Conservation (phyloP, 371 early-diverging fungal species). For the Rhizopus arrhizus region DNA sequence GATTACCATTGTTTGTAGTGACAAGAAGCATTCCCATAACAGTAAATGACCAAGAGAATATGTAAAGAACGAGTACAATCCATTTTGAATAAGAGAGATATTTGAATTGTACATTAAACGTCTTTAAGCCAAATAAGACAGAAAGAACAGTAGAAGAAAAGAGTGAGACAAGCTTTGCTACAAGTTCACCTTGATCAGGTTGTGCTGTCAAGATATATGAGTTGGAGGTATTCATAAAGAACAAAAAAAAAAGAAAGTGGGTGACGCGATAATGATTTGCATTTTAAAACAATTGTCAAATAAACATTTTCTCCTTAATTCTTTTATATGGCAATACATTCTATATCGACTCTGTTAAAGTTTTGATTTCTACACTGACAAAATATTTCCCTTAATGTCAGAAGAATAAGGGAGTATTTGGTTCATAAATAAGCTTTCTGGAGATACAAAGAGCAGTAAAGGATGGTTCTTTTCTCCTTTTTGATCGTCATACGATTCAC, state of each 20-base stretch:
- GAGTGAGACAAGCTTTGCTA: constrained; percentile 27
- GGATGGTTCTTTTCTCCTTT: too few species aligned
- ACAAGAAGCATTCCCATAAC: constrained; percentile 16
- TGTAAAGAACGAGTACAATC: constrained; percentile 22
- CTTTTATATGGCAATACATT: too few species aligned
- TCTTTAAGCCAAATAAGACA: constrained; percentile 26
- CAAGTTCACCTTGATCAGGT: constrained; percentile 26
- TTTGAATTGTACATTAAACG: constrained; percentile 26
- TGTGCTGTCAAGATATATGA: constrained; percentile 5
- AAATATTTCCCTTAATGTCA: too few species aligned
- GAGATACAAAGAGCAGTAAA: too few species aligned
- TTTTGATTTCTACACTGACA: background rate
- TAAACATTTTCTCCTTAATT: background rate
- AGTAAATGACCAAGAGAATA: constrained; percentile 28
- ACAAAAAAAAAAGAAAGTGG: background rate
- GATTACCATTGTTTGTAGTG: constrained; percentile 30
- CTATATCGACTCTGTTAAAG: too few species aligned
- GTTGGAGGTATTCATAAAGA: constrained; percentile 1
- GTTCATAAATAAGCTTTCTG: too few species aligned
- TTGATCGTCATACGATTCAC: too few species aligned
- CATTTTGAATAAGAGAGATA: constrained; percentile 31
- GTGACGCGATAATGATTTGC: background rate
- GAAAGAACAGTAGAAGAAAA: constrained; percentile 24
- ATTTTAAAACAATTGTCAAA: background rate
- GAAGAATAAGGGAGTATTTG: too few species aligned